Conservation (phyloP, 345 rosid species). For the Mallotus nudiflorus region DNA sequence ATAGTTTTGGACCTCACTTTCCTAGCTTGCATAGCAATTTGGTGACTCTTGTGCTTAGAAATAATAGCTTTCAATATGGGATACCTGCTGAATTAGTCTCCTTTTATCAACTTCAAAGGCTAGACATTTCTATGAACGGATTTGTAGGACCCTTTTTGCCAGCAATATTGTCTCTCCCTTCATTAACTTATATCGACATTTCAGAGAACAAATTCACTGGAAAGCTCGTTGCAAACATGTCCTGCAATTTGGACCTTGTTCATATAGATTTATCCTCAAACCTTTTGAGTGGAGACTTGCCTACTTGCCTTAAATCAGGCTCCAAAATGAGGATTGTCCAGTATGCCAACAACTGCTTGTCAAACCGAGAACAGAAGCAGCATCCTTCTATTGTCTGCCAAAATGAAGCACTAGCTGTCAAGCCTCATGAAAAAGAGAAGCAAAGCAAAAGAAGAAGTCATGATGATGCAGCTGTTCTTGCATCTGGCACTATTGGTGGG, state of each 20-base stretch:
- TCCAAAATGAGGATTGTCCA: conserved; percentile 22
- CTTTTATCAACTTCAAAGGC: conserved; percentile 50
- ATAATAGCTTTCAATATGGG: conserved; percentile 49
- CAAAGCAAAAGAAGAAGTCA: conserved; percentile 21
- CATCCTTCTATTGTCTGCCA: conserved; percentile 48
- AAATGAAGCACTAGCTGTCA: conserved; percentile 60
- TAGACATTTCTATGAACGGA: conserved; percentile 58
- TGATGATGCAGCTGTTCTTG: conserved; percentile 29
- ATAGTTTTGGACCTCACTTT: conserved; percentile 50
- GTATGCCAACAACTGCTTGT: conserved; percentile 51
- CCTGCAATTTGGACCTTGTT: conserved; percentile 45
- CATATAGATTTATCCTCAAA: conserved; percentile 54
- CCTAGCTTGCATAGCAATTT: conserved; percentile 43
- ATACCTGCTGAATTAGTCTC: conserved; percentile 41
- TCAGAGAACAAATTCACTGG: conserved; percentile 54
- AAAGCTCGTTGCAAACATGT: conserved; percentile 44
- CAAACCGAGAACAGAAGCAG: conserved; percentile 41
- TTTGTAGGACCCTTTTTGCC: conserved; percentile 55
- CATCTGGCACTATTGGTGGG: conserved; percentile 50
- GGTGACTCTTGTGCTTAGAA: conserved; percentile 41
- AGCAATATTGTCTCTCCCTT: conserved; percentile 49
- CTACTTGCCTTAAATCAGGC: conserved; percentile 40
- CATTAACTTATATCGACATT: conserved; percentile 45
- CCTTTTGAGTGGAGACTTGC: conserved; percentile 57
- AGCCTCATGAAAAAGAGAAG: conserved; percentile 36